Evolutionary conservation across 139 green algal genomes (phyloP), one percentile per base, ranked within the genome.

Genomic region (Chlorella sp.): DNA sequence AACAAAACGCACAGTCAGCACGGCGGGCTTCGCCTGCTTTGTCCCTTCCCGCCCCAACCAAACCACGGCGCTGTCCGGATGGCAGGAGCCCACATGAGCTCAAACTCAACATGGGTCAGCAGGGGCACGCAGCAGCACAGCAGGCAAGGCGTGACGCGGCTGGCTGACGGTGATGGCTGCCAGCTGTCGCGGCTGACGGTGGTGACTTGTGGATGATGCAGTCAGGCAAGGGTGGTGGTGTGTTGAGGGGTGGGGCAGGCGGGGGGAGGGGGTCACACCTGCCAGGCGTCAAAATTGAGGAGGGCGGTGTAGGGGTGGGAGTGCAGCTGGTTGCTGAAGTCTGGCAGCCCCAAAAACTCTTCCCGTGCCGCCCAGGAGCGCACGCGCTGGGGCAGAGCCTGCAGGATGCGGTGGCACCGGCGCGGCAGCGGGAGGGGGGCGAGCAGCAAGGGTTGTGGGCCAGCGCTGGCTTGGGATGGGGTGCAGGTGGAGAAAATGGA

Each of bases 241-340:
- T n/a, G n/a, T n/a, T n/a, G n/a, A n/a, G n/a, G n/a, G n/a, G n/a
- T n/a, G n/a, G n/a, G n/a, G n/a, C n/a, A n/a, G n/a, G n/a, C n/a
- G n/a, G n/a, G n/a, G n/a, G n/a, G n/a, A n/a, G n/a, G n/a, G n/a
- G n/a, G n/a, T n/a, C 84, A 69, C 64, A 93, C 91, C 89, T 90
- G 77, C 94, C 94, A 97, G 71, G 60, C 85, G 34, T 96, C 92
- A 83, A 92, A 95, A 87, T 91, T 88, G 5, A 97, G 81, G 37
- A 97, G 87, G 18, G 88, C 82, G 4, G 80, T n/a, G 81, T 92
- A 95, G 0, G 94, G 92, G 14, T 76, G 60, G 19, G 91, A 89
- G 42, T 95, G 92, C 86, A 97, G 76, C 81, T 86, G 79, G 39
- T 73, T 81, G 19, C 86, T 60, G 89, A 97, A 97, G 64, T 94